Evolutionary conservation across 2,329 filamentous ascomycete genomes (phyloP), one percentile per base, ranked within the genome.

Genomic region (Penicillium sp.): DNA sequence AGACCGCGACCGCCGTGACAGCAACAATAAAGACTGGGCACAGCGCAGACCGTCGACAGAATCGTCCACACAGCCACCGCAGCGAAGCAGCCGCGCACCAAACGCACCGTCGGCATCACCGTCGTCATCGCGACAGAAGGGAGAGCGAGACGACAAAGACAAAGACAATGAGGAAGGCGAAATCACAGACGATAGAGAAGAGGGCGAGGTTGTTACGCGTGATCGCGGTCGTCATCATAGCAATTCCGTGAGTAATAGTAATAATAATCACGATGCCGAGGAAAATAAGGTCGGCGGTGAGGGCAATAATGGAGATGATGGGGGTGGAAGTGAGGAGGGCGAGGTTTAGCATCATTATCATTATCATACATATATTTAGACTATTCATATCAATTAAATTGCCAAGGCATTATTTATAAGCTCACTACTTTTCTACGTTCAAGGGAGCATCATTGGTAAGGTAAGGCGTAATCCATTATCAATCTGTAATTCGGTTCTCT

Each of bases 321-420:
- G 67, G 6, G 71, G 66, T 26, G 73, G 74, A 3, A 76, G 74
- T 52, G 74, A 77, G 60, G 74, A 76, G 55, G 74, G 74, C 14
- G 74, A 77, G 59, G 63, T 76, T 45, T 57, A 2, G 35, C 9
- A 40, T 40, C n/a, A 40, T 40, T 18, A 18, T 18, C 6, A 40
- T 20, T n/a, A 40, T 38, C 16, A 40, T 40, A 40, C 6, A 20
- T 40, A 38, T 18, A 3, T 30, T 5, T 18, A 40, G 5, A 8
- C 23, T 8, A 3, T 30, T 30, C 12, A 5, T 30, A 14, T 35
- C n/a, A n/a, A n/a, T n/a, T n/a, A n/a, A n/a, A n/a, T n/a, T n/a
- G n/a, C n/a, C n/a, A n/a, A n/a, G n/a, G n/a, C n/a, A n/a, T n/a
- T n/a, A n/a, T n/a, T n/a, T n/a, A n/a, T n/a, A n/a, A n/a, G n/a